Base-by-base conservation (phyloP, 495 filamentous ascomycete species). In the Aspergillus saccharolyticus region DNA sequence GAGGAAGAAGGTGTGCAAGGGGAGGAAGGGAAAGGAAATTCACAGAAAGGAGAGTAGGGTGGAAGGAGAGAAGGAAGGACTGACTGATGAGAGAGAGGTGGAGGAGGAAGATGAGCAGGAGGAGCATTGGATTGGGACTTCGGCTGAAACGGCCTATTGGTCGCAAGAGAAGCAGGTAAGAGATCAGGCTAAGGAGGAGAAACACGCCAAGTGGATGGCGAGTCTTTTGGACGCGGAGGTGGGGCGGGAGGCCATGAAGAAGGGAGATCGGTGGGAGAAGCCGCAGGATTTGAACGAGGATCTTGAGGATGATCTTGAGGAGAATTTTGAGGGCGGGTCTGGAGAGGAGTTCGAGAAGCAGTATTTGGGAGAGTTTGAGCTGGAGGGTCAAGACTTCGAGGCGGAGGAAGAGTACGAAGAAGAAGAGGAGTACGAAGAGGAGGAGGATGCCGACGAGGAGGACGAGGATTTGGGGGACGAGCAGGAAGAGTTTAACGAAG, bases 11-110 rank as follows among this genome's bases (percentile, higher is more conserved):
- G 28, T n/a, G n/a, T n/a, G 44, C 4, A 21, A 20, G 44, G 57
- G 63, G 16, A 21, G 52, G 22, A 24, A 47, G 55, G 22, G 14
- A 4, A 46, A 55, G 5, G 45, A 10, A 20, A 53, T n/a, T n/a
- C n/a, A 22, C 55, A 18, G 54, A 46, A 52, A 22, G 52, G 21
- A 42, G 45, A 46, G 24, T 54, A 42, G 52, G 53, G 56, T n/a
- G 24, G 54, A 54, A 18, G 44, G 28, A 12, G 10, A 49, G 22
- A 22, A 44, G 14, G 28, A 20, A 10, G 55, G 43, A 21, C 21
- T 54, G 28, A 39, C 20, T 48, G 52, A n/a, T 44, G 46, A 51
- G 25, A 42, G 42, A 7, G 48, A 44, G 49, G 47, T 12, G 42
- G 30, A 48, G 44, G 45, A 25, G 10, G 52, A 54, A 50, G 46